A percentile compares a stretch with the other conserved stretches of the same genome.
Conservation (phyloP, 2,329 filamentous ascomycete genomes). For the Claviceps sp. region DNA sequence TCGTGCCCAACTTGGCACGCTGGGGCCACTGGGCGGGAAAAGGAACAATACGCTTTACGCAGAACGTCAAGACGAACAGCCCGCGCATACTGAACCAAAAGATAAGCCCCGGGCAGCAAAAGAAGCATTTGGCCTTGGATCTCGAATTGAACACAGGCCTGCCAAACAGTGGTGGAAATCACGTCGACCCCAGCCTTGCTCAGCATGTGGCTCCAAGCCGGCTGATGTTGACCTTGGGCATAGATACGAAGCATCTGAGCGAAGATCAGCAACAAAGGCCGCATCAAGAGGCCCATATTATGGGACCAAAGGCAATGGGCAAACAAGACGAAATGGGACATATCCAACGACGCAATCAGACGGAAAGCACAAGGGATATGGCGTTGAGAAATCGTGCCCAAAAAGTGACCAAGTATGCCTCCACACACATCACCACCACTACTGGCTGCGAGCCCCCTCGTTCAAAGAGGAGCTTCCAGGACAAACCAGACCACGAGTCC, state of each 20-base stretch:
- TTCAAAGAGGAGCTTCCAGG: slow-evolving; percentile 3
- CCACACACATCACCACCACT: slow-evolving; percentile 50
- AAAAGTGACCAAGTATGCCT: slow-evolving; percentile 25
- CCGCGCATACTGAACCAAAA: neutral
- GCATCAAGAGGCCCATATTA: neutral
- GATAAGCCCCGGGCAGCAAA: neutral
- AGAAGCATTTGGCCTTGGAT: neutral
- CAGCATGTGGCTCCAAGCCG: slow-evolving; percentile 1
- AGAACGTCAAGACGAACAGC: neutral
- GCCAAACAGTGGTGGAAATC: neutral
- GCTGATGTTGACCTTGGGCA: slow-evolving; percentile 1
- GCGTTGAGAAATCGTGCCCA: neutral
- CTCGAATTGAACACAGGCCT: neutral
- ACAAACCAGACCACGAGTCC: neutral
- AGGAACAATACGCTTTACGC: slow-evolving; percentile 8
- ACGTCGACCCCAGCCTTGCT: neutral
- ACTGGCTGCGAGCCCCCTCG: slow-evolving; percentile 33
- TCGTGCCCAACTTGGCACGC: neutral
- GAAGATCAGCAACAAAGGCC: neutral
- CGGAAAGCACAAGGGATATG: neutral
- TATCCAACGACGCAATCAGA: neutral
- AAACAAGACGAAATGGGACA: neutral
- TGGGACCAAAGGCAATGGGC: neutral
- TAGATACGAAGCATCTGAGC: neutral
- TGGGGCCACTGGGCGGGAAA: slow-evolving; percentile 7